Evolutionary conservation across 352 stramenopile genomes (phyloP).

Genomic region (Phytophthora quininea): DNA sequence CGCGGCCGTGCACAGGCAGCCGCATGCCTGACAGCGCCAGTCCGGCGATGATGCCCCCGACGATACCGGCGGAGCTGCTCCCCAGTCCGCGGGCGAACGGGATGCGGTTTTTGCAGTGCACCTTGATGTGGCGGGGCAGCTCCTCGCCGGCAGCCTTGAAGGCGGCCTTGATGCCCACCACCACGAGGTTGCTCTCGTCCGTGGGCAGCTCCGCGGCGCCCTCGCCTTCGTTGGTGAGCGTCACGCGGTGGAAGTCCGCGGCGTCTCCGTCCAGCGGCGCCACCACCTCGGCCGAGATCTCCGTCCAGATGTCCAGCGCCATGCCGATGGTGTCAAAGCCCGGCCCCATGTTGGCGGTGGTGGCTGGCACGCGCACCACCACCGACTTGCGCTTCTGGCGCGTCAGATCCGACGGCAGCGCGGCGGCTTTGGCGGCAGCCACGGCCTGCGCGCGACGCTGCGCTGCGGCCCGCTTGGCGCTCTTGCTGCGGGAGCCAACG

Average conservation of each 20-base stretch:
- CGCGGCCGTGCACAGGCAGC: constrained; percentile 85
- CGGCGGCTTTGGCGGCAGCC: constrained; percentile 26
- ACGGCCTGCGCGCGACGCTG: constrained; percentile 23
- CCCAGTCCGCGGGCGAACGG: constrained; percentile 97
- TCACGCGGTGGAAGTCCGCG: constrained; percentile 78
- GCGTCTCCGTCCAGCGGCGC: constrained; percentile 30
- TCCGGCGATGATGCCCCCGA: constrained; percentile 97
- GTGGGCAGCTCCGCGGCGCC: constrained; percentile 92
- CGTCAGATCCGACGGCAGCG: constrained; percentile 37
- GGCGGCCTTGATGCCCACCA: constrained; percentile 94
- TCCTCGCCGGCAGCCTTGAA: constrained; percentile 95
- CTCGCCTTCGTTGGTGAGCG: constrained; percentile 97
- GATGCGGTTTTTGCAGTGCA: constrained; percentile 98
- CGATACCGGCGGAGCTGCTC: constrained; percentile 98
- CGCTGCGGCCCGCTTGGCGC: constrained; percentile 29
- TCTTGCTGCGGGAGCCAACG: constrained; percentile 61
- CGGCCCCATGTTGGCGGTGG: constrained; percentile 98
- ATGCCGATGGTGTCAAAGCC: constrained; percentile 99
- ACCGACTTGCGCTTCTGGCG: constrained; percentile 85
- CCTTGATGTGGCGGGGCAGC: constrained; percentile 93
- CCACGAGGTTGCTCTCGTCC: constrained; percentile 92
- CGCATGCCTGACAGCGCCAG: constrained; percentile 97
- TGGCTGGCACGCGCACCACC: constrained; percentile 98
- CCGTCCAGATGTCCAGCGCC: constrained; percentile 99
- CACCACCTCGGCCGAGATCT: constrained; percentile 95